Percentiles rank a stretch among this genome's conserved stretches.
phyloP scores from a whole-genome alignment of 768 basidiomycete species.

The Suillus variegatus region DNA sequence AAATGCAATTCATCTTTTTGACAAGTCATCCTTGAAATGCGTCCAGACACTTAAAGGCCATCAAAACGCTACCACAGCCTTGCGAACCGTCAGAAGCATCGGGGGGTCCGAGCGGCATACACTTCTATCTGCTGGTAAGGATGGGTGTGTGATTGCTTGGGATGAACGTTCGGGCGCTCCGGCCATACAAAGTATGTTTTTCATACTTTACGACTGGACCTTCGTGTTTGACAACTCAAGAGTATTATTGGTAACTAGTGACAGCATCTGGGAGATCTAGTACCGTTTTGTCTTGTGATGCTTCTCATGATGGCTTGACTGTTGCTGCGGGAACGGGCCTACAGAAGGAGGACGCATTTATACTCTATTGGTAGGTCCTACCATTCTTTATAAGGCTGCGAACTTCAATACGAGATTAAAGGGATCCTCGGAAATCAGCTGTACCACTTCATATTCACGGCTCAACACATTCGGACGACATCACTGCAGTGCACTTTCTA shows the following conservation, averaged over 20 bases:
- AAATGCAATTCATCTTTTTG: slow-evolving; percentile 67
- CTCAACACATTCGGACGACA: slow-evolving; percentile 92
- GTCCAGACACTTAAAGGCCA: slow-evolving; percentile 58
- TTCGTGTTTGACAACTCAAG: slow-evolving; percentile 41
- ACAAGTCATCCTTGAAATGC: slow-evolving; percentile 52
- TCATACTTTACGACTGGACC: not conserved
- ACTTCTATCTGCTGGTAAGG: slow-evolving; percentile 68
- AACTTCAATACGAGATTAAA: slow-evolving; percentile 26
- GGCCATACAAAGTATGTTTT: slow-evolving; percentile 60
- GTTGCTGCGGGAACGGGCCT: slow-evolving; percentile 85
- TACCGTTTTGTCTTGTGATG: slow-evolving; percentile 66
- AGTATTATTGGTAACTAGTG: slow-evolving; percentile 40
- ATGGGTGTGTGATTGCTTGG: slow-evolving; percentile 75
- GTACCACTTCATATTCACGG: slow-evolving; percentile 73
- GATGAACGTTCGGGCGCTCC: slow-evolving; percentile 59
- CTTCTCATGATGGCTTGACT: slow-evolving; percentile 66
- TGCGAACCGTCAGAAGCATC: slow-evolving; percentile 46
- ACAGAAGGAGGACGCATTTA: slow-evolving; percentile 76
- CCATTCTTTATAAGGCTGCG: not conserved
- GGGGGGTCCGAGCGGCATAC: slow-evolving; percentile 42
- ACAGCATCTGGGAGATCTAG: slow-evolving; percentile 42
- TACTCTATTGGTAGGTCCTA: slow-evolving; percentile 74
- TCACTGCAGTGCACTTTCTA: slow-evolving; percentile 70
- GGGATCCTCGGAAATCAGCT: slow-evolving; percentile 83
- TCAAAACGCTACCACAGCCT: slow-evolving; percentile 53